phyloP scores from a whole-genome alignment of 2,329 filamentous ascomycete species.

The Stagonosporopsis tanaceti region DNA sequence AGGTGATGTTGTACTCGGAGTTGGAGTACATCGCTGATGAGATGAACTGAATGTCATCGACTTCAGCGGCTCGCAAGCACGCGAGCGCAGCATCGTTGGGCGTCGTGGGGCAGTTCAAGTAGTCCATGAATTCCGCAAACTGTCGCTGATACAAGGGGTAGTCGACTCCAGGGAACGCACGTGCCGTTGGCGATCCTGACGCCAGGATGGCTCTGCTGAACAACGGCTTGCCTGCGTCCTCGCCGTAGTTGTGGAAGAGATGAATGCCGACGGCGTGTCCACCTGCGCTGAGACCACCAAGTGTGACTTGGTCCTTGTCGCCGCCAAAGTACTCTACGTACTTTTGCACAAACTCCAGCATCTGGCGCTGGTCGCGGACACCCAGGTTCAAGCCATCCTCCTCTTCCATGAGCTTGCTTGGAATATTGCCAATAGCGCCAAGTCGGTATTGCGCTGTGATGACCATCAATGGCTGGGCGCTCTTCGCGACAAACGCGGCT shows the following conservation, averaged over 20 bases:
- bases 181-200: constrained; percentile 47
- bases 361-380: constrained; percentile 39
- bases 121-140: constrained; percentile 42
- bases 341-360: constrained; percentile 51
- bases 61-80: constrained; percentile 52
- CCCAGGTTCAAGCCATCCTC: constrained; percentile 46
- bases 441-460: constrained; percentile 48
- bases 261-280: constrained; percentile 48
- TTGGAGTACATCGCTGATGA: constrained; percentile 52
- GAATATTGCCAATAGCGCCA: constrained; percentile 45
- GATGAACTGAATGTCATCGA: constrained; percentile 50
- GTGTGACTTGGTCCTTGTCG: constrained; percentile 50
- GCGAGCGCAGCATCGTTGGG: constrained; percentile 42
- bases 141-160: constrained; percentile 43
- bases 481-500: constrained; percentile 43
- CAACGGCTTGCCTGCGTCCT: constrained; percentile 38
- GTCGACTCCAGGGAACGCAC: constrained; percentile 45
- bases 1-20: constrained; percentile 53
- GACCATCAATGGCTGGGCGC: constrained; percentile 42
- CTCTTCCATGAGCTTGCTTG: constrained; percentile 44
- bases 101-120: constrained; percentile 36
- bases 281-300: constrained; percentile 54
- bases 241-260: constrained; percentile 49
- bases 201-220: constrained; percentile 46
- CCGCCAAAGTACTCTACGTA: constrained; percentile 52